Evolutionary conservation across 495 filamentous ascomycete genomes (phyloP).

Genomic region (Podospora anserina): DNA sequence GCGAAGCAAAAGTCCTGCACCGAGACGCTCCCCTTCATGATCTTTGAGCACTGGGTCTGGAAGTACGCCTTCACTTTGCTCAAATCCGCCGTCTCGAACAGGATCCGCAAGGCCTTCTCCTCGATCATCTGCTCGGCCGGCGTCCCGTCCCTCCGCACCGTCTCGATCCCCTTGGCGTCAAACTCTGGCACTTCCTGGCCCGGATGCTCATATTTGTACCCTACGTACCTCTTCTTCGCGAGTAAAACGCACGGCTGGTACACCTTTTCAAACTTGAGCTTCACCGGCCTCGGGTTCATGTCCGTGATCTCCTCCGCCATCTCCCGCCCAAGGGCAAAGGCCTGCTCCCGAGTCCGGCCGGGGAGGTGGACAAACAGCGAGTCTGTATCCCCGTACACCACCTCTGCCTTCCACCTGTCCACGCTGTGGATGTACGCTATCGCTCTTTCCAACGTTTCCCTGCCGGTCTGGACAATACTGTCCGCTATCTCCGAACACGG

Average conservation of each 20-base stretch:
- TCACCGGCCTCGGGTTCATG: slow-evolving; percentile 87
- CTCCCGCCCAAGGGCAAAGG: slow-evolving; percentile 88
- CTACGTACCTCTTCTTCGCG: slow-evolving; percentile 96
- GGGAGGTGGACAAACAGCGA: slow-evolving; percentile 91
- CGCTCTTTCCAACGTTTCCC: slow-evolving; percentile 90
- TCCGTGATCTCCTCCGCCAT: slow-evolving; percentile 87
- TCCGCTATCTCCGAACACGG: slow-evolving; percentile 97
- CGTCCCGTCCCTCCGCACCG: slow-evolving; percentile 89
- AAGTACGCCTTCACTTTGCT: slow-evolving; percentile 90
- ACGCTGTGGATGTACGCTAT: slow-evolving; percentile 90
- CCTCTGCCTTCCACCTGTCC: slow-evolving; percentile 84
- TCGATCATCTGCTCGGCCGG: slow-evolving; percentile 97
- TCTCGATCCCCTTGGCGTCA: slow-evolving; percentile 97
- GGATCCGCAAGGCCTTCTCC: slow-evolving; percentile 78
- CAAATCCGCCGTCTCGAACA: slow-evolving; percentile 87
- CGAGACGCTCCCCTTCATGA: slow-evolving; percentile 83
- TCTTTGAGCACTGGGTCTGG: slow-evolving; percentile 84
- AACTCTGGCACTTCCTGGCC: slow-evolving; percentile 82
- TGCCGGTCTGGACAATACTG: slow-evolving; percentile 92
- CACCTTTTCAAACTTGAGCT: slow-evolving; percentile 98
- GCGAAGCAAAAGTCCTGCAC: slow-evolving; percentile 97
- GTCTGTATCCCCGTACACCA: slow-evolving; percentile 98
- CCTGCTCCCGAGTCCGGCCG: slow-evolving; percentile 79
- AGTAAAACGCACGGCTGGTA: slow-evolving; percentile 92
- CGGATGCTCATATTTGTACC: slow-evolving; percentile 88